phyloP scores from a whole-genome alignment of 768 basidiomycete genomes.

The Hebeloma cylindrosporum region DNA sequence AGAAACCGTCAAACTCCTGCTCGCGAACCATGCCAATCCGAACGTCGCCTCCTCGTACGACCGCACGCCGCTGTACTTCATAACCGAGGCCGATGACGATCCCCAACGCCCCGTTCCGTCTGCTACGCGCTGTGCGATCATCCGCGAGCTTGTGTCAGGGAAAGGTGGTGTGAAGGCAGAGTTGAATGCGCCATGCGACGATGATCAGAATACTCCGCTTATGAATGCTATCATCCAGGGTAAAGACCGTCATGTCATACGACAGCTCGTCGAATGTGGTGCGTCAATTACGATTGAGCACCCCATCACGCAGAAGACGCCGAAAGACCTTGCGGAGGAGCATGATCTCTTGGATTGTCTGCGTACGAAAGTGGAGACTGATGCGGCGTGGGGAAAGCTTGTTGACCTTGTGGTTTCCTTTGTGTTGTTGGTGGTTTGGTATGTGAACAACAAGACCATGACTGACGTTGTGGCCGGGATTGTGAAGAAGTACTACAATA shows the following conservation, averaged over 20 bases:
- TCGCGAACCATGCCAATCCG: conserved; percentile 2
- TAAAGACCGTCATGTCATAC: conserved; percentile 9
- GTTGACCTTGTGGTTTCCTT: conserved; percentile 23
- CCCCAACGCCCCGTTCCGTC: not conserved
- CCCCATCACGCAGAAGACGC: not conserved
- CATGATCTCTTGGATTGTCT: not conserved
- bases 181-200: conserved; percentile 8
- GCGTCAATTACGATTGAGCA: not conserved
- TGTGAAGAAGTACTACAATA: conserved; percentile 14
- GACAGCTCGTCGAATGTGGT: conserved; percentile 10
- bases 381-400: not conserved
- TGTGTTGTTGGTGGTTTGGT: conserved; percentile 19
- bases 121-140: conserved; percentile 6
- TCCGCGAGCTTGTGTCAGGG: conserved; percentile 3
- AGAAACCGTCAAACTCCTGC: conserved; percentile 11
- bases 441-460: conserved; percentile 17
- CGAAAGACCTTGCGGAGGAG: conserved; percentile 7
- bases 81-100: too few species aligned
- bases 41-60: conserved; percentile 1
- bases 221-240: conserved; percentile 9
- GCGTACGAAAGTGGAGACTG: not conserved
- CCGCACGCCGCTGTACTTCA: conserved; percentile 9
- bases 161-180: conserved; percentile 5
- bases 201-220: conserved; percentile 12
- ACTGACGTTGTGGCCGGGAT: conserved; percentile 9